Evolutionary conservation across 2,329 filamentous ascomycete genomes (phyloP).

Genomic region (Fusarium devonianum): DNA sequence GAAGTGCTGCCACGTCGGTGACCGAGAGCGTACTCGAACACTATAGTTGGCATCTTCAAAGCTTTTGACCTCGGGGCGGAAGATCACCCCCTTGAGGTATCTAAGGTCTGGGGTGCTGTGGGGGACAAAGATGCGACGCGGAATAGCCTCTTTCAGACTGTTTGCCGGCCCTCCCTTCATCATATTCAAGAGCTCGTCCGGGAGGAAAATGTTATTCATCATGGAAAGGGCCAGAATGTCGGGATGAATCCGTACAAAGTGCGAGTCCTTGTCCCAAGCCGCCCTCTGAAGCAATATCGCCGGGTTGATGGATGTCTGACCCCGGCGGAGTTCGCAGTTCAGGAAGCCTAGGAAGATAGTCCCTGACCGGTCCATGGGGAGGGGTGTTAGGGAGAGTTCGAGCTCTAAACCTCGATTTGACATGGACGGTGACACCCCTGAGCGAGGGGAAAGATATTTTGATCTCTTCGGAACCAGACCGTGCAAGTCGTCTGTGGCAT

Average conservation of each 20-base stretch:
- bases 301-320: constrained; percentile 33
- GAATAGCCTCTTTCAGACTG: constrained; percentile 21
- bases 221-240: constrained; percentile 37
- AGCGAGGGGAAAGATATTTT: constrained; percentile 38
- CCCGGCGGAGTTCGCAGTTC: constrained; percentile 41
- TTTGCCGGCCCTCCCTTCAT: constrained; percentile 11
- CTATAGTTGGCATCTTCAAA: not conserved
- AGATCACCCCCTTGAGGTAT: constrained; percentile 39
- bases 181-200: constrained; percentile 34
- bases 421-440: constrained; percentile 27
- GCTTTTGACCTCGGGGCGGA: constrained; percentile 32
- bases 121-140: constrained; percentile 38
- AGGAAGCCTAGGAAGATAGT: constrained; percentile 42
- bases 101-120: constrained; percentile 25
- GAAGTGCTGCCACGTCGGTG: constrained; percentile 41
- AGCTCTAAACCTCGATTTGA: constrained; percentile 40
- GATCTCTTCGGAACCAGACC: constrained; percentile 29
- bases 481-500: constrained; percentile 26
- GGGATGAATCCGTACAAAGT: constrained; percentile 41
- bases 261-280: constrained; percentile 40
- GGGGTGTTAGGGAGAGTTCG: constrained; percentile 40
- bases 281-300: constrained; percentile 42
- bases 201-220: constrained; percentile 41
- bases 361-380: constrained; percentile 36
- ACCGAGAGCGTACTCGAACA: constrained; percentile 36